Evolutionary conservation across 1,284 basidiomycete genomes (phyloP), one percentile per base, ranked within the genome.

Genomic region (Ceratobasidium sp.): DNA sequence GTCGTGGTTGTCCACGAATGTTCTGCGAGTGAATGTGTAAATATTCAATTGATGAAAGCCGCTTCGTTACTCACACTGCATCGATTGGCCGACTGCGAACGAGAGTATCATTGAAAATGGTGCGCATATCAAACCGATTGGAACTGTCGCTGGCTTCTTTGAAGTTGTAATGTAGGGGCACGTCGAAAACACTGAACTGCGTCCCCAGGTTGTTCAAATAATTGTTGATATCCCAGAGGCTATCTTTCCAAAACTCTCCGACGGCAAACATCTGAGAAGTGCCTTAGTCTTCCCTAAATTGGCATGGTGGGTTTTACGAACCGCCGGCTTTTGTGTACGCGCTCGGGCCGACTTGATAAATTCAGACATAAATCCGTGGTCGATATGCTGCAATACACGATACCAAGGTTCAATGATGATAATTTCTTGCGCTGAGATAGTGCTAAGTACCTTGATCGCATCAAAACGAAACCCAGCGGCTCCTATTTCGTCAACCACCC

Each of bases 91-190:
- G 76, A n/a, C 76, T 70, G 72, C 84, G 80, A 2, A 85, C 81
- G 49, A 87, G 78, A 20, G 84, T 82, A 13, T 79, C 81, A 74
- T 87, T 85, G 71, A 82, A 86, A 73, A 87, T 82, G 72, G 79
- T 77, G 52, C 83, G 76, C 55, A 86, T 74, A 74, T 86, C 85
- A 72, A 77, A 86, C 45, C 77, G 76, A 69, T 79, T 78, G 32
- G 77, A 82, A 3, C 74, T 75, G 49, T 85, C 84, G 12, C 80
- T 80, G 0, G 84, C 84, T 67, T 81, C 77, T 69, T 85, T 82
- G 77, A 85, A 84, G 73, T 84, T 83, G 77, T 82, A 82, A 74
- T 86, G 85, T 45, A 86, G 77, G 13, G 83, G 82, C 0, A 83
- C 81, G 73, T 86, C 85, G 71, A 86, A 86, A 47, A 84, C 79